Percentiles rank a stretch among this genome's conserved stretches.
Conservation (phyloP, 352 stramenopile genomes). For the Pythium aquatile region DNA sequence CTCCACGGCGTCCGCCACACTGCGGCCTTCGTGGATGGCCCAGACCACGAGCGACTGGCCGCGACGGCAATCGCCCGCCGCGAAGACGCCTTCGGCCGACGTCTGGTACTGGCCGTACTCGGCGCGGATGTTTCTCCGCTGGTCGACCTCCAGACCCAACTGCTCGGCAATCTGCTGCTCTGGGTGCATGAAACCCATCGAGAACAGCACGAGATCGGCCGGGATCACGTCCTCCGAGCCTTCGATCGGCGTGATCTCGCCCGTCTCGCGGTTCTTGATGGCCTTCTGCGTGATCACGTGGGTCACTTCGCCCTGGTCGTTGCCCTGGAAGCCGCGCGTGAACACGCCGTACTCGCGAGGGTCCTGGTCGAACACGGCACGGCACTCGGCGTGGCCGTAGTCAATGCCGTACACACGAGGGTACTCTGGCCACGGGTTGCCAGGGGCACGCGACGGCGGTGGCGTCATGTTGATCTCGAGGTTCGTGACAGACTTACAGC, state of each 20-base stretch:
- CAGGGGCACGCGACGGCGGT: constrained; percentile 84
- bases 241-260: constrained; percentile 57
- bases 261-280: constrained; percentile 67
- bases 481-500: constrained; percentile 96
- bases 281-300: constrained; percentile 66
- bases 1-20: constrained; percentile 87
- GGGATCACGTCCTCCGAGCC: constrained; percentile 93
- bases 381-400: constrained; percentile 97
- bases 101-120: constrained; percentile 94
- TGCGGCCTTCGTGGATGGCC: constrained; percentile 97
- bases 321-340: constrained; percentile 80
- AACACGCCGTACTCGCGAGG: constrained; percentile 73
- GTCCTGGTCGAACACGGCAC: constrained; percentile 91
- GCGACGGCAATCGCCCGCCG: constrained; percentile 95
- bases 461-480: constrained; percentile 95
- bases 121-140: constrained; percentile 93
- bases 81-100: constrained; percentile 95
- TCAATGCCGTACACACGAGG: constrained; percentile 97
- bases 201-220: constrained; percentile 93
- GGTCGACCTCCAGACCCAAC: constrained; percentile 91
- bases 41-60: constrained; percentile 98
- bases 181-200: constrained; percentile 97
- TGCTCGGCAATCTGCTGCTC: constrained; percentile 91
- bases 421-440: constrained; percentile 98
- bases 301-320: constrained; percentile 70